phyloP scores from a whole-genome alignment of 805 yeast species.

The Lipomyces spencermartinsiae region DNA sequence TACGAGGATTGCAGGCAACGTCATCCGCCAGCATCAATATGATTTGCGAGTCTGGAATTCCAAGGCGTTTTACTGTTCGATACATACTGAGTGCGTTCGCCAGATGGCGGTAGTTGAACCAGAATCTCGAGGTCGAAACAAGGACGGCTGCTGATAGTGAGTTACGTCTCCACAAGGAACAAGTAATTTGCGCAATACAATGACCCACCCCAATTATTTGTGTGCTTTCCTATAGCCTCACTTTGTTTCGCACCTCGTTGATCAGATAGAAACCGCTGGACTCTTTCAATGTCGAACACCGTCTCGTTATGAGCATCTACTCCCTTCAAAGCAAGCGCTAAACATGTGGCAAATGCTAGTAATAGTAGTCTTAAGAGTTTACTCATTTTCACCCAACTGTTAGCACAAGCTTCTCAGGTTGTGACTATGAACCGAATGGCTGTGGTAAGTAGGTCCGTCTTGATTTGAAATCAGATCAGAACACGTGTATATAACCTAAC shows the following conservation, averaged over 20 bases:
- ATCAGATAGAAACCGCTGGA: constrained; percentile 13
- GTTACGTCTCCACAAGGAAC: neutral
- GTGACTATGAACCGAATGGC: neutral
- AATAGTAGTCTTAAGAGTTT: neutral
- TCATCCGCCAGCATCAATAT: constrained; percentile 96
- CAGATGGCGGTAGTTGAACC: constrained; percentile 99
- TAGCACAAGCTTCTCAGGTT: neutral
- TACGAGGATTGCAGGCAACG: constrained; percentile 94
- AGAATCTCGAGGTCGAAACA: constrained; percentile 93
- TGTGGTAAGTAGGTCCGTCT: neutral
- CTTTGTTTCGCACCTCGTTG: neutral
- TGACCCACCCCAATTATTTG: constrained; percentile 60
- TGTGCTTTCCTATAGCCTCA: constrained; percentile 50
- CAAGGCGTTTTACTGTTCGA: constrained; percentile 92
- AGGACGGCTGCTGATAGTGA: constrained; percentile 64
- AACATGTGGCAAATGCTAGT: neutral
- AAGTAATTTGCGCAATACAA: neutral
- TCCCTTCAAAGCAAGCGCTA: neutral
- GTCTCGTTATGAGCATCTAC: neutral
- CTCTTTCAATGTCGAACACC: neutral
- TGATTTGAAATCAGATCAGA: neutral
- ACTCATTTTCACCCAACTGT: neutral
- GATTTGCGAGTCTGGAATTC: constrained; percentile 97
- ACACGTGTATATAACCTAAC: neutral
- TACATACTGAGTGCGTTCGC: constrained; percentile 94